Evolutionary conservation across 176 grass and related monocot genomes (phyloP).

Genomic region (Triticum turgidum): DNA sequence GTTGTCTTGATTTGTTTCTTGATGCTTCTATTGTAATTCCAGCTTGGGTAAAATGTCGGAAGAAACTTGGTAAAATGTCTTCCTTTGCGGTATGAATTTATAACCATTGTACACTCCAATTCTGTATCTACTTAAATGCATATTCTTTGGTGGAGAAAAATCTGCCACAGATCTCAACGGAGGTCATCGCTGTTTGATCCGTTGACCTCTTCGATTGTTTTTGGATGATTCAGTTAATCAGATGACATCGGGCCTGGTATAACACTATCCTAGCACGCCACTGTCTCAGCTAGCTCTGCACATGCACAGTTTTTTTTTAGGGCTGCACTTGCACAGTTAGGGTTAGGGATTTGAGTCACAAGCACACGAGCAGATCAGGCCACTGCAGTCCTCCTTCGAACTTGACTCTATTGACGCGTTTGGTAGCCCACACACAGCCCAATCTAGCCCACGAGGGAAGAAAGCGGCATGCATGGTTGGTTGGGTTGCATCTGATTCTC

Average conservation of each 20-base stretch:
- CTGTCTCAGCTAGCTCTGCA: too few species aligned
- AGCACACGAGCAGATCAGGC: too few species aligned
- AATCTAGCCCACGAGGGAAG: too few species aligned
- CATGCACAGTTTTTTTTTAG: too few species aligned
- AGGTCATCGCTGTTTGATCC: neutral
- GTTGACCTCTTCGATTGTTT: neutral
- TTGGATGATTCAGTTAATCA: neutral
- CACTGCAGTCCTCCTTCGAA: too few species aligned
- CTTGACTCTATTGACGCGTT: too few species aligned
- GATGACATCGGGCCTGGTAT: neutral
- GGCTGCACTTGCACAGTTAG: too few species aligned
- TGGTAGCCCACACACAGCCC: too few species aligned
- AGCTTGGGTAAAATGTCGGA: neutral
- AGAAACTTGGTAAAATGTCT: neutral
- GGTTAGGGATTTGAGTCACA: too few species aligned
- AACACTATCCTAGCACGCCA: too few species aligned
- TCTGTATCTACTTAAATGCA: neutral
- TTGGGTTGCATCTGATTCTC: too few species aligned
- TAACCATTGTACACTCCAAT: neutral
- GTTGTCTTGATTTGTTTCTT: neutral
- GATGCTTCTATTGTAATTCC: neutral
- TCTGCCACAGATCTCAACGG: neutral
- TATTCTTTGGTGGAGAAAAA: neutral
- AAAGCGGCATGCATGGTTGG: too few species aligned
- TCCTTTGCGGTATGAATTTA: neutral